Evolutionary conservation across 192 early-diverging fungal species (phyloP).

Genomic region (Phycomyces blakesleeanus): DNA sequence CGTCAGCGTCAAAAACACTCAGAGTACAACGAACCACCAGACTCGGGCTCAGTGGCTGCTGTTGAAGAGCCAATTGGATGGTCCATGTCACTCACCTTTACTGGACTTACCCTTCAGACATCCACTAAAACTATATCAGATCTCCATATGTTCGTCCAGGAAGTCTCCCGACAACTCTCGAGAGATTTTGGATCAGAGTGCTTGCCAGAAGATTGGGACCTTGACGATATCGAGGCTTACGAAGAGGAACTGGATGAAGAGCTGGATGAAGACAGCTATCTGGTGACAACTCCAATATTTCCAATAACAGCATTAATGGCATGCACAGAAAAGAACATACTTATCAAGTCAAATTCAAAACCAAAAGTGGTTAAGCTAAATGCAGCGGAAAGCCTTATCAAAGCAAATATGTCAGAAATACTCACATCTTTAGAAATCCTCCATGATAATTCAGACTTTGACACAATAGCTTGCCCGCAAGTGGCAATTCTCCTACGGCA

Average conservation of each 20-base stretch:
- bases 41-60: background rate
- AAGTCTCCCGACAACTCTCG: slow-evolving; percentile 14
- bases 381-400: background rate
- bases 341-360: background rate
- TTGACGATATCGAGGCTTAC: slow-evolving; percentile 10
- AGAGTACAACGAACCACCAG: background rate
- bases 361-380: background rate
- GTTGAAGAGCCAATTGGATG: slow-evolving; percentile 5
- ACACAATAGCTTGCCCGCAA: background rate
- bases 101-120: slow-evolving; percentile 23
- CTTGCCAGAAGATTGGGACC: slow-evolving; percentile 7
- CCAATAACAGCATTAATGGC: slow-evolving; percentile 6
- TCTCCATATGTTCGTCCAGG: slow-evolving; percentile 15
- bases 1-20: background rate
- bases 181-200: slow-evolving; percentile 19
- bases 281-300: slow-evolving; percentile 33
- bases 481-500: background rate
- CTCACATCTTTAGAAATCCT: background rate
- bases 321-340: background rate
- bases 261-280: slow-evolving; percentile 30
- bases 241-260: slow-evolving; percentile 25
- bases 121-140: slow-evolving; percentile 16
- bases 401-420: background rate
- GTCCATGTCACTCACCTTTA: slow-evolving; percentile 22
- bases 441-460: background rate